These are phyloP conservation scores for Cytospora schulzeri DNA, from an alignment of 2,329 filamentous ascomycete genomes.

Conservation along the genomic window DNA sequence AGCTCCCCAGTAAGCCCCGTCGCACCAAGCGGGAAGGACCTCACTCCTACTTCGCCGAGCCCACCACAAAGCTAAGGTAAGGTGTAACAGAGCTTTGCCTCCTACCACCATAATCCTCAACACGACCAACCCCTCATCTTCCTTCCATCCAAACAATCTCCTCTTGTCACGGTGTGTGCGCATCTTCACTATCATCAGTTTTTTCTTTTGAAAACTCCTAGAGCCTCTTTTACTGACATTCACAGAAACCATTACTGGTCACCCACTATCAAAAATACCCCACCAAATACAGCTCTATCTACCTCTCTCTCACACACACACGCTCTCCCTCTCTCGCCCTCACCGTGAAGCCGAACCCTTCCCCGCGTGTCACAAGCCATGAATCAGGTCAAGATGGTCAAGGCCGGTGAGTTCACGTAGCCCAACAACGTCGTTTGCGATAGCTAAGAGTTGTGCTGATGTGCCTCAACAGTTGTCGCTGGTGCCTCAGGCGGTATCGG, in stretches of 20 bases:
- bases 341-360: conserved; percentile 30
- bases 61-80: conserved; percentile 20
- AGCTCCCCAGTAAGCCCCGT: neutral
- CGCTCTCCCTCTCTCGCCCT: neutral
- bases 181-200: neutral
- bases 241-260: conserved; percentile 18
- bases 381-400: conserved; percentile 40
- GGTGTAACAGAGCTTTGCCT: conserved; percentile 22
- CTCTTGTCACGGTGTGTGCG: neutral
- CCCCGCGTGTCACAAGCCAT: conserved; percentile 29
- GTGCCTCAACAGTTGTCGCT: conserved; percentile 67
- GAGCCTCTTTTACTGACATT: conserved; percentile 17
- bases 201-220: neutral
- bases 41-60: conserved; percentile 8
- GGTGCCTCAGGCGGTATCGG: conserved; percentile 98
- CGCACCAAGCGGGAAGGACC: conserved; percentile 8
- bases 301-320: neutral
- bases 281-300: conserved; percentile 25
- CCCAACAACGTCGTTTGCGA: conserved; percentile 23
- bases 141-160: neutral
- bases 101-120: conserved; percentile 15
- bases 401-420: conserved; percentile 37
- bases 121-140: conserved; percentile 13
- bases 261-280: conserved; percentile 19
- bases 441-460: conserved; percentile 25